phyloP scores from a whole-genome alignment of 441 rosid genomes.

The Gossypium gossypioides region DNA sequence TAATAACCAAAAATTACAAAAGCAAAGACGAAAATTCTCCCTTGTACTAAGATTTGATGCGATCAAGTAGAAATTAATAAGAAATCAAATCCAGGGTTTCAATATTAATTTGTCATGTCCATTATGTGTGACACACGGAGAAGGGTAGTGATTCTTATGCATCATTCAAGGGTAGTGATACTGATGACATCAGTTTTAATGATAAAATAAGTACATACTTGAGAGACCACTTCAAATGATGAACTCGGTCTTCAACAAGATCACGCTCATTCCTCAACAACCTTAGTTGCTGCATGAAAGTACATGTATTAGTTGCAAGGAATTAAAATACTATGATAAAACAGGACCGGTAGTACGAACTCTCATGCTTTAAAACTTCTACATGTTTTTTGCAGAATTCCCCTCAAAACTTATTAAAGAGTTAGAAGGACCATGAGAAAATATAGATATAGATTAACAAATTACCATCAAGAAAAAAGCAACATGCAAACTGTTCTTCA shows the following conservation, averaged over 20 bases:
- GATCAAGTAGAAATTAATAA: not conserved
- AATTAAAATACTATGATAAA: not conserved
- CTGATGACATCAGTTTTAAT: not conserved
- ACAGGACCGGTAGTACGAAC: not conserved
- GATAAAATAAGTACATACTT: constrained; percentile 37
- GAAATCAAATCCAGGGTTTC: not conserved
- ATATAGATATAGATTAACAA: not conserved
- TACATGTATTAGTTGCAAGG: not conserved
- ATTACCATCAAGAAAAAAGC: not conserved
- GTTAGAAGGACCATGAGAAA: not conserved
- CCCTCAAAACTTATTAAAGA: not conserved
- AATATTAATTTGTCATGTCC: not conserved
- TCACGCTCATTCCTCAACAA: constrained; percentile 73
- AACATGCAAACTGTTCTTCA: not conserved
- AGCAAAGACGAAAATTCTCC: not conserved
- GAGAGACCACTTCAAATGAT: constrained; percentile 76
- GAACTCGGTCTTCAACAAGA: constrained; percentile 73
- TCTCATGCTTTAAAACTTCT: not conserved
- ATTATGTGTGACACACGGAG: not conserved
- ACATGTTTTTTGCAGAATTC: not conserved
- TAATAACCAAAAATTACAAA: not conserved
- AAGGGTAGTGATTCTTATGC: not conserved
- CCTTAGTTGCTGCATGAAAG: constrained; percentile 55
- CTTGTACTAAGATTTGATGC: not conserved
- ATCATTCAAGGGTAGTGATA: not conserved